phyloP scores from a whole-genome alignment of 768 basidiomycete genomes.

The Podaxis rugospora region DNA sequence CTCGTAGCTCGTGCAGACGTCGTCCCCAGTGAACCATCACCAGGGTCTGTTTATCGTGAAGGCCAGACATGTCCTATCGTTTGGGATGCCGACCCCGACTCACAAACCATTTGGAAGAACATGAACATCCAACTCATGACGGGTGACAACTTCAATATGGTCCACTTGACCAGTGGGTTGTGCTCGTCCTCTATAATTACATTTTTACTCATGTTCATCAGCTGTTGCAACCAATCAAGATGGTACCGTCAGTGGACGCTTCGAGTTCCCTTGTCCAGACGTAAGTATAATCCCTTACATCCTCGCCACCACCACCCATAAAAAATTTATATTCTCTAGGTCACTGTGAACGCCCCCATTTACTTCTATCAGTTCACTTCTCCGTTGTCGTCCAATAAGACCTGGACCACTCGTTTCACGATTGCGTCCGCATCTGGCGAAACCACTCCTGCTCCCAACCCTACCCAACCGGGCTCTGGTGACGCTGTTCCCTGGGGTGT shows the following conservation, averaged over 20 bases:
- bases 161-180: constrained; percentile 57
- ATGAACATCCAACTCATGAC: constrained; percentile 82
- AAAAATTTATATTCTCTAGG: constrained; percentile 31
- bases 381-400: constrained; percentile 30
- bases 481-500: constrained; percentile 63
- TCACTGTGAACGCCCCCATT: constrained; percentile 57
- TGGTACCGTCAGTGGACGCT: constrained; percentile 51
- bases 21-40: constrained; percentile 54
- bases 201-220: constrained; percentile 21
- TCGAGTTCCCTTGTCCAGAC: constrained; percentile 60
- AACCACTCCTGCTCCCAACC: constrained; percentile 44
- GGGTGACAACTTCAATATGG: constrained; percentile 67
- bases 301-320: not conserved
- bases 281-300: constrained; percentile 30
- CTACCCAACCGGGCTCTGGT: constrained; percentile 47
- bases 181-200: not conserved
- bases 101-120: constrained; percentile 57
- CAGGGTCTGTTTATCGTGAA: constrained; percentile 51
- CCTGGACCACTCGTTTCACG: constrained; percentile 77
- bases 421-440: constrained; percentile 51
- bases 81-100: constrained; percentile 54
- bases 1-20: constrained; percentile 51
- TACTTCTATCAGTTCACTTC: constrained; percentile 81
- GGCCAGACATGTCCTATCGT: constrained; percentile 50
- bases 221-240: constrained; percentile 61